Percentiles rank a stretch among this genome's conserved stretches.
phyloP scores from a whole-genome alignment of 2,329 filamentous ascomycete species.

The Claviceps sp. region DNA sequence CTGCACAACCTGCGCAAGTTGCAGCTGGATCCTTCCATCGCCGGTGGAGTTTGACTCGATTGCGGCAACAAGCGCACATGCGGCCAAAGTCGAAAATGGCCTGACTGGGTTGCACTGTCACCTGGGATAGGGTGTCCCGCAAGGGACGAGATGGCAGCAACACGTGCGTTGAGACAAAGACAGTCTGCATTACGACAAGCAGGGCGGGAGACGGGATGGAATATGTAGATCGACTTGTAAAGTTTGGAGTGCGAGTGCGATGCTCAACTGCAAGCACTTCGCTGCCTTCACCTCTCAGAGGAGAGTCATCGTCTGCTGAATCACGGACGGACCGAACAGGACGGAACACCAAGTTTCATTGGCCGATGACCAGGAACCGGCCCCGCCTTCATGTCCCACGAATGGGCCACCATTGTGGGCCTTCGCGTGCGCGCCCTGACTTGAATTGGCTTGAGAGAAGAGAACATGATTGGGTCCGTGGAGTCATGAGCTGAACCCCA shows the following conservation, averaged over 20 bases:
- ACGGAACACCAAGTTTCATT: neutral
- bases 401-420: neutral
- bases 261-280: neutral
- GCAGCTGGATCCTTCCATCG: neutral
- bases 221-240: too few relatives aligned
- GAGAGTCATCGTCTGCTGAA: neutral
- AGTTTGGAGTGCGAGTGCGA: neutral
- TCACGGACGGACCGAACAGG: neutral
- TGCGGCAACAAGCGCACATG: neutral
- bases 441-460: neutral
- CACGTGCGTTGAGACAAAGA: too few relatives aligned
- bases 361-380: neutral
- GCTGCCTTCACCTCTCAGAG: too few relatives aligned
- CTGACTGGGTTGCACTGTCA: too few relatives aligned
- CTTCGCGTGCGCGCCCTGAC: neutral
- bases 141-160: too few relatives aligned
- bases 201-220: too few relatives aligned
- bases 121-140: too few relatives aligned
- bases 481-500: too few relatives aligned
- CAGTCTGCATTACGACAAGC: too few relatives aligned
- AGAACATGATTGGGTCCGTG: too few relatives aligned
- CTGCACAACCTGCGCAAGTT: too few relatives aligned
- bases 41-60: neutral
- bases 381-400: neutral
- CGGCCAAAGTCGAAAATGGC: too few relatives aligned